Base-by-base conservation (phyloP, 2,329 filamentous ascomycete species). In the Mycosphaerella sp. region DNA sequence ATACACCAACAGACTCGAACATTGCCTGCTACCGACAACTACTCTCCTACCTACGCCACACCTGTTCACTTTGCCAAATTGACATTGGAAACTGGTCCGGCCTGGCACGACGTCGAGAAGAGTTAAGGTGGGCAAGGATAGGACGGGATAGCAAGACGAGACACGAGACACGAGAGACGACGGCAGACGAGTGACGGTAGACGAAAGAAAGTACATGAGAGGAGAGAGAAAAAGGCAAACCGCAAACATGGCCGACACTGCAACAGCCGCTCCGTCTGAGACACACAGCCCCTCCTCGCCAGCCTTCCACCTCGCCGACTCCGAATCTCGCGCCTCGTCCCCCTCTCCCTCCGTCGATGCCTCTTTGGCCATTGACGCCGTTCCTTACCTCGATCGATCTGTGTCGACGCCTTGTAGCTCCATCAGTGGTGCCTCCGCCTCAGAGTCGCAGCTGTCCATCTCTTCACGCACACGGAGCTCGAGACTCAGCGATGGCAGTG, bases 281-380 rank as follows among this genome's bases (percentile, higher is more conserved):
- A 51, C 48, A 45, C 41, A 6, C 41, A 44, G 14, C 21, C 51
- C 51, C 32, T 54, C 45, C 26, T 61, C 59, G 54, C 64, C 56
- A 44, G 61, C 49, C 52, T 67, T 59, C 64, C 65, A 51, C 51
- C 58, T 61, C 38, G 56, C 59, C 48, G 41, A 12, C 62, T 64
- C 38, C 12, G 54, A 59, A 23, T 58, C 62, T 43, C 78, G 77
- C 64, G 74, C 76, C 62, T 76, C 75, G 55, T 87, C 85, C 36
- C 84, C 85, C n/a, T 81, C 84, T 48, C 82, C 83, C 38, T 82
- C 83, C 64, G 72, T 76, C 14, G 76, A 79, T 14, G 85, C 86
- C 6, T 79, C 78, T n/a, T 76, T 79, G 39, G 82, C 85, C 53
- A 74, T 87, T 54, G 78, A 81, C 40, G 75, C 80, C 41, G 78